Evolutionary conservation across 2,329 filamentous ascomycete genomes (phyloP).

Genomic region (Ceratocystis smalleyi): DNA sequence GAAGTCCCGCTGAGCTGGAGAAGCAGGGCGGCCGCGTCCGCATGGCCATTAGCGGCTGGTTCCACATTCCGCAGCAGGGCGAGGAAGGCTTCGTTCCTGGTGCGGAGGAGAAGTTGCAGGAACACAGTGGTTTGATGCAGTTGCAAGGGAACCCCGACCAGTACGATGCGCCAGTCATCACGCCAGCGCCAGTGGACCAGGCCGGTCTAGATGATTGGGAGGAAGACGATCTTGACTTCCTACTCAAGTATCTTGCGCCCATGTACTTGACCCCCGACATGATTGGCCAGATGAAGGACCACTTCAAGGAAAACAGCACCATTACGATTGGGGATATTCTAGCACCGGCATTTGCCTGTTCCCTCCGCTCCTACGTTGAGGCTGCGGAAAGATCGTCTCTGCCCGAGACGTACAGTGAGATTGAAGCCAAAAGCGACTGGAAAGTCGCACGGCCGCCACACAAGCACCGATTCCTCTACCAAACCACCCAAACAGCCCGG

Average conservation of each 20-base stretch:
- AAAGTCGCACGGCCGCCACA: conserved; percentile 74
- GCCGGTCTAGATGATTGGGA: conserved; percentile 44
- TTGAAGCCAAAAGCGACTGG: conserved; percentile 48
- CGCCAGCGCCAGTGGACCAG: conserved; percentile 34
- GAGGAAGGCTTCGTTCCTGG: conserved; percentile 85
- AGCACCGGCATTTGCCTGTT: conserved; percentile 57
- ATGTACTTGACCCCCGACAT: conserved; percentile 87
- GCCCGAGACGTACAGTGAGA: conserved; percentile 34
- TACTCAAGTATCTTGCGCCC: conserved; percentile 79
- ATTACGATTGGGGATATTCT: conserved; percentile 70
- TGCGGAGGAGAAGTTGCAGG: conserved; percentile 72
- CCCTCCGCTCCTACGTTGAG: conserved; percentile 56
- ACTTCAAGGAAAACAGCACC: conserved; percentile 70
- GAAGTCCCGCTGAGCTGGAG: conserved; percentile 41
- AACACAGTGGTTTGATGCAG: conserved; percentile 83
- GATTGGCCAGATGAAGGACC: conserved; percentile 61
- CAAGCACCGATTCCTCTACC: conserved; percentile 85
- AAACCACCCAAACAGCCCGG: conserved; percentile 30
- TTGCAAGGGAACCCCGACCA: conserved; percentile 80
- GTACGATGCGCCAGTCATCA: conserved; percentile 63
- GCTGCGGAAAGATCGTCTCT: conserved; percentile 40
- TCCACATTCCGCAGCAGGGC: conserved; percentile 88
- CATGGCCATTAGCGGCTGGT: conserved; percentile 99
- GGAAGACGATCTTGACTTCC: conserved; percentile 69
- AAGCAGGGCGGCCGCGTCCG: conserved; percentile 63